Base-by-base conservation (phyloP, 169 alveolate genomes). In the Plasmodium ovale region DNA sequence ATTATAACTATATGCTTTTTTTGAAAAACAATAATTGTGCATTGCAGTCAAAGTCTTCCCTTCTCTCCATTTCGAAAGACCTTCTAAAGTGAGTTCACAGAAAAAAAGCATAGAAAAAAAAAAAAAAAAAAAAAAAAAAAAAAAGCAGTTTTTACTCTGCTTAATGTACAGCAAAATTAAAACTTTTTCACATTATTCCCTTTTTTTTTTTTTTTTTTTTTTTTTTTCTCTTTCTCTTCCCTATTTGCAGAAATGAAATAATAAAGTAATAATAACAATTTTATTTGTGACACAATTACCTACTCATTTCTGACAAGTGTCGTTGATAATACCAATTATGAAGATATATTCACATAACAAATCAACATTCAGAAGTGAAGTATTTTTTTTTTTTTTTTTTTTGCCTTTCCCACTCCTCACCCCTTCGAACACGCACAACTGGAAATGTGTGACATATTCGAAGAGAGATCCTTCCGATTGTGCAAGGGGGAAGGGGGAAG, bases 241-340 rank as follows among this genome's bases (percentile, higher is more conserved):
- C n/a, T 29, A 25, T 31, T 65, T 51, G 10, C 59, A 77, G 89
- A 68, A 77, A 77, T 25, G 89, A 77, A 23, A 77, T 77, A 0
- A 77, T 77, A 9, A 77, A 77, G 89, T 47, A 77, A 64, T 59
- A 77, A 77, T 58, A 77, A 77, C 58, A 77, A 77, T 54, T 77
- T 77, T 37, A 77, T 77, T 68, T 77, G 89, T 33, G 89, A 77
- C 35, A 77, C 89, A 5, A 49, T 77, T 39, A 77, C 89, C 21
- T 77, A 77, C 37, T 77, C 89, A 10, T 77, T 77, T 35, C 53
- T 77, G n/a, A 77, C 79, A 10, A 77, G 42, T 53, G 89, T 77
- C 1, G 89, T 77, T 33, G 89, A 77, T 19, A 77, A 77, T 29
- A 77, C 89, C 4, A 77, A 62, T 23, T 77, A 77, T 37, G 89